Evolutionary conservation across 495 filamentous ascomycete genomes (phyloP).

Genomic region (Thermochaetoides thermophila): DNA sequence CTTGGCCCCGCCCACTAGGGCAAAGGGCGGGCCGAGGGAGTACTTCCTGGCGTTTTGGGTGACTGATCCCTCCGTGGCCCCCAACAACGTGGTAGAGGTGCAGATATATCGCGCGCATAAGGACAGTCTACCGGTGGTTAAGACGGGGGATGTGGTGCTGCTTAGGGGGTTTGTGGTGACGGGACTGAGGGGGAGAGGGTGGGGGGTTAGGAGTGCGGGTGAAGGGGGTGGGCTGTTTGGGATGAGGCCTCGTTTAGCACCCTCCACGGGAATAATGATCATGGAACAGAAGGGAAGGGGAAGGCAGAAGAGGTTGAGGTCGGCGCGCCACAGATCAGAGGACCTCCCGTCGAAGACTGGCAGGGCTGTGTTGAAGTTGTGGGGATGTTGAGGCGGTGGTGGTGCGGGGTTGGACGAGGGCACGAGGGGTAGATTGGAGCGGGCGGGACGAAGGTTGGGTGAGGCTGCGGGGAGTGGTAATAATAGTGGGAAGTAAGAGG

Average conservation of each 20-base stretch:
- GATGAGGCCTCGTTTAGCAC: constrained; percentile 12
- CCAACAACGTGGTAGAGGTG: constrained; percentile 36
- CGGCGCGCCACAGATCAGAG: constrained; percentile 31
- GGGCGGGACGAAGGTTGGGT: constrained; percentile 20
- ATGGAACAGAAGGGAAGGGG: neutral
- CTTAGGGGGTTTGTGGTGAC: constrained; percentile 60
- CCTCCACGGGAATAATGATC: neutral
- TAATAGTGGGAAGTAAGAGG: neutral
- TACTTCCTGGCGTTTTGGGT: constrained; percentile 54
- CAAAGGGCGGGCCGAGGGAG: constrained; percentile 52
- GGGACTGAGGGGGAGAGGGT: constrained; percentile 32
- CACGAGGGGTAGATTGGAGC: constrained; percentile 24
- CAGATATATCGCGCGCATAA: constrained; percentile 64
- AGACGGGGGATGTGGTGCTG: constrained; percentile 60
- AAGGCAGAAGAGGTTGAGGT: constrained; percentile 1
- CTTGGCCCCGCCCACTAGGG: constrained; percentile 38
- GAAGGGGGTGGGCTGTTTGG: constrained; percentile 51
- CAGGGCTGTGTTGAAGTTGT: constrained; percentile 22
- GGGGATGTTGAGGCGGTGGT: constrained; percentile 25
- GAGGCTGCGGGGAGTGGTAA: constrained; percentile 1
- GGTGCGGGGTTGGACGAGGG: constrained; percentile 21
- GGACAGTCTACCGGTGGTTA: constrained; percentile 50
- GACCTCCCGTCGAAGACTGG: constrained; percentile 29
- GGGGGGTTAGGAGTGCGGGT: constrained; percentile 28
- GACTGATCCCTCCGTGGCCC: constrained; percentile 46